These are phyloP conservation scores for Naganishia antarctica DNA, from an alignment of 768 basidiomycete species.

Conservation along the genomic window DNA sequence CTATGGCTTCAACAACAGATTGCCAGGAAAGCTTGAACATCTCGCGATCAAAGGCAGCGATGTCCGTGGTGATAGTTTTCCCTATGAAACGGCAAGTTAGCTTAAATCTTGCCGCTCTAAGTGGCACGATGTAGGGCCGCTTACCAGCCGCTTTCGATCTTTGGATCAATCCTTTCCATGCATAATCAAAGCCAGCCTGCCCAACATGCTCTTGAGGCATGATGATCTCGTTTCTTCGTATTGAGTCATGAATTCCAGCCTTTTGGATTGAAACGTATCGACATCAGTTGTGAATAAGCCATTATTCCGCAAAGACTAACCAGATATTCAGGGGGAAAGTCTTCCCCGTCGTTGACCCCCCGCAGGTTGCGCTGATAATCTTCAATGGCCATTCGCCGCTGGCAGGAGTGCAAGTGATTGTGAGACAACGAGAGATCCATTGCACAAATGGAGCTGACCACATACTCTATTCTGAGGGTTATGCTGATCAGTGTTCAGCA, in stretches of 20 bases:
- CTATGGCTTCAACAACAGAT: slow-evolving; percentile 85
- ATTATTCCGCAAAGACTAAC: slow-evolving; percentile 53
- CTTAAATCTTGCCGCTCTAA: neutral
- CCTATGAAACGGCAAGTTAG: slow-evolving; percentile 47
- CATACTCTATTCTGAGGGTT: slow-evolving; percentile 73
- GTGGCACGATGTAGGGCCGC: neutral
- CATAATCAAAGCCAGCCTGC: slow-evolving; percentile 94
- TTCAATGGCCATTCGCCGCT: slow-evolving; percentile 86
- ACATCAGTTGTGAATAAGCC: slow-evolving; percentile 33
- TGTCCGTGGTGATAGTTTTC: slow-evolving; percentile 69
- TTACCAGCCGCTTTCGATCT: slow-evolving; percentile 74
- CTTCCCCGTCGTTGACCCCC: slow-evolving; percentile 78
- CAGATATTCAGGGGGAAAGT: slow-evolving; percentile 82
- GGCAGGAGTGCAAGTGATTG: neutral
- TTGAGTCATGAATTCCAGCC: slow-evolving; percentile 89
- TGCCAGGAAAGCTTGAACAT: slow-evolving; percentile 96
- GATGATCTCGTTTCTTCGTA: slow-evolving; percentile 87
- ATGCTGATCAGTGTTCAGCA: slow-evolving; percentile 96
- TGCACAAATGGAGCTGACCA: slow-evolving; percentile 53
- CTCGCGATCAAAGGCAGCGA: slow-evolving; percentile 72
- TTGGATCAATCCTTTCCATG: slow-evolving; percentile 90
- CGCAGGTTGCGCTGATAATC: slow-evolving; percentile 88
- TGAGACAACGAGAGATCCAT: neutral
- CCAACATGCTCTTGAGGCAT: slow-evolving; percentile 98
- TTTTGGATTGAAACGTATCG: slow-evolving; percentile 44